Conservation (phyloP, 1,284 basidiomycete species). For the Fistulinella cinereoalba region DNA sequence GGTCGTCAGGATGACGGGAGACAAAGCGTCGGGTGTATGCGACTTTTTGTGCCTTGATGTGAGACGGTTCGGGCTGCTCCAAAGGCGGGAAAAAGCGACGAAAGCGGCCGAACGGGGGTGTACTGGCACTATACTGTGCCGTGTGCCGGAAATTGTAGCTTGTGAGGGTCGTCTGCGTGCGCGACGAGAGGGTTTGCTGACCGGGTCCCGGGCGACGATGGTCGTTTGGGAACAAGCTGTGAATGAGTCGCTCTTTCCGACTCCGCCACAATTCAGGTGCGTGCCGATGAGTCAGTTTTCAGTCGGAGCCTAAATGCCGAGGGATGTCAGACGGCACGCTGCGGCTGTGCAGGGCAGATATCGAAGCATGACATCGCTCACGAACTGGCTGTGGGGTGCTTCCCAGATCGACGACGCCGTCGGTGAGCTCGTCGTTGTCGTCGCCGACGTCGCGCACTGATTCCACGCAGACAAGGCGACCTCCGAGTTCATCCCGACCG, state of each 20-base stretch:
- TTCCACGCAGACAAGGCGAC: constrained; percentile 76
- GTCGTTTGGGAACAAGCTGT: constrained; percentile 38
- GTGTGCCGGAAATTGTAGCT: constrained; percentile 1
- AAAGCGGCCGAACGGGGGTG: constrained; percentile 12
- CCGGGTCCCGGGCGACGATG: constrained; percentile 30
- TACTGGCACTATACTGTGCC: constrained; percentile 1
- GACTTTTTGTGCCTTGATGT: constrained; percentile 20
- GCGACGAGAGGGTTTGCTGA: constrained; percentile 16
- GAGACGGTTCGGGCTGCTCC: background rate
- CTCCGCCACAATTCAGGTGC: constrained; percentile 34
- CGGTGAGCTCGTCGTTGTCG: constrained; percentile 45
- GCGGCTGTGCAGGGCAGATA: constrained; percentile 18
- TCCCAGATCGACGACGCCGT: constrained; percentile 75
- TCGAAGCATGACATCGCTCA: constrained; percentile 43
- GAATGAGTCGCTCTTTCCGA: constrained; percentile 32
- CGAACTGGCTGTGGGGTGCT: constrained; percentile 71
- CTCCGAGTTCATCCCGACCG: constrained; percentile 80
- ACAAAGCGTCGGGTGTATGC: constrained; percentile 11
- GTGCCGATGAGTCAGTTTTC: constrained; percentile 21
- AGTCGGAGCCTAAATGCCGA: constrained; percentile 24
- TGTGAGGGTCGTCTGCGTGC: constrained; percentile 6
- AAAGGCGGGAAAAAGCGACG: constrained; percentile 17
- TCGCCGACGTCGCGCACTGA: background rate
- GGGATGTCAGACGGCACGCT: constrained; percentile 17
- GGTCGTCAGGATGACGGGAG: constrained; percentile 7